A percentile compares a stretch with the other conserved stretches of the same genome.
Conservation (phyloP, 129 eudicot genomes). For the Chrysanthemum makinoi region DNA sequence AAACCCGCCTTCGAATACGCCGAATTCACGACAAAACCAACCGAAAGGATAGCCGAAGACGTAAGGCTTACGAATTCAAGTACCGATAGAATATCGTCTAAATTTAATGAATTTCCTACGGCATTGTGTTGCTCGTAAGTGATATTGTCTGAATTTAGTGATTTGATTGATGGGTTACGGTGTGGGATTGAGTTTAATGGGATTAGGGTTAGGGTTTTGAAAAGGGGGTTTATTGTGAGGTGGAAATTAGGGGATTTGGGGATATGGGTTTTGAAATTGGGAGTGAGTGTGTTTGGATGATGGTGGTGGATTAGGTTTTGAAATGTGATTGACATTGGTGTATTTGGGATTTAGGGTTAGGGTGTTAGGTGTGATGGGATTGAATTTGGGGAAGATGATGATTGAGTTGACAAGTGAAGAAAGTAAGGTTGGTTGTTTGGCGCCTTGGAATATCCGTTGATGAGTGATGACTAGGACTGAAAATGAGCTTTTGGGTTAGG, state of each 20-base stretch:
- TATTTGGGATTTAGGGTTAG: not conserved
- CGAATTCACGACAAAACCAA: conserved; percentile 45
- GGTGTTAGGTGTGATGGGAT: too few species aligned
- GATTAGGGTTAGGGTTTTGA: conserved; percentile 16
- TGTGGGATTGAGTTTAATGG: not conserved
- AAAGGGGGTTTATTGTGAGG: conserved; percentile 21
- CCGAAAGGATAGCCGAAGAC: conserved; percentile 55
- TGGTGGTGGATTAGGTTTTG: conserved; percentile 43
- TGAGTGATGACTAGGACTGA: not conserved
- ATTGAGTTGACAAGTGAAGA: conserved; percentile 6
- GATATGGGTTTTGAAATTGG: conserved; percentile 31
- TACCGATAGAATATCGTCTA: conserved; percentile 53
- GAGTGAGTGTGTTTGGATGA: conserved; percentile 35
- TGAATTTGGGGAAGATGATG: not conserved
- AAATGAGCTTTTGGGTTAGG: conserved; percentile 12
- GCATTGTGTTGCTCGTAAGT: conserved; percentile 10
- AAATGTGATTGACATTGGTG: conserved; percentile 50
- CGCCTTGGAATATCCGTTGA: conserved; percentile 43
- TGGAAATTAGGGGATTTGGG: conserved; percentile 26
- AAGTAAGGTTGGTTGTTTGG: conserved; percentile 31
- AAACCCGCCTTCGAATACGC: conserved; percentile 27
- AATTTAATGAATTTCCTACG: conserved; percentile 17
- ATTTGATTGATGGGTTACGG: conserved; percentile 16
- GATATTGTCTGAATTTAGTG: conserved; percentile 32
- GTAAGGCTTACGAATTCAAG: conserved; percentile 56